Evolutionary conservation across 169 alveolate genomes (phyloP), one percentile per base, ranked within the genome.

Genomic region (Plasmodium malariae): DNA sequence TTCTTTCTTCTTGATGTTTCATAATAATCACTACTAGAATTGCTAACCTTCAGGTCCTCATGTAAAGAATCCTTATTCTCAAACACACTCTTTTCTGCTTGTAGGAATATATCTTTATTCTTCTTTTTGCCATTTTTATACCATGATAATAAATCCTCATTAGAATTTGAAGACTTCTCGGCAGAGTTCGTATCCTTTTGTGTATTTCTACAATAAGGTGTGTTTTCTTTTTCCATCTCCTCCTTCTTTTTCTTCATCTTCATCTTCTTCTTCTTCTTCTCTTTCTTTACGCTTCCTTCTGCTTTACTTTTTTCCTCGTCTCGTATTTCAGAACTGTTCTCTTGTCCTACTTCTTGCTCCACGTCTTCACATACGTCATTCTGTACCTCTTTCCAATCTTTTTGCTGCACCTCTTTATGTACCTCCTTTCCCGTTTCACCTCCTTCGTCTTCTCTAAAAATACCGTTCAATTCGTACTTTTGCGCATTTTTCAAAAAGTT

Each of bases 401-500:
- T 7, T 3, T 11, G 7, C n/a, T 28, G 19, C 3, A 19, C 19
- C 9, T 19, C 48, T 12, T 55, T 60, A 21, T 6, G 19, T 40
- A 21, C 11, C n/a, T 48, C 68, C 5, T 48, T 24, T 19, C 17
- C 9, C 14, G 17, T 7, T 5, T n/a, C 51, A 0, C 36, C 70
- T 37, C 11, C 68, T n/a, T n/a, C 19, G 17, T 40, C 74, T 17
- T 63, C 76, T 67, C 51, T 57, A 69, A 78, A 78, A 9, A 78
- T 60, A n/a, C 28, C 30, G 17, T 40, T 40, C 37, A n/a, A 2
- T 4, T 49, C 60, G 9, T 43, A 78, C 45, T 26, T 78, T 34
- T 30, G 24, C 6, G 89, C 49, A 37, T 32, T 67, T 24, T 78
- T 78, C 28, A 78, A 78, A 55, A 91, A 69, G 21, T 74, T 92